Evolutionary conservation across 2,329 filamentous ascomycete genomes (phyloP).

Genomic region (Phyllosticta capitalensis): DNA sequence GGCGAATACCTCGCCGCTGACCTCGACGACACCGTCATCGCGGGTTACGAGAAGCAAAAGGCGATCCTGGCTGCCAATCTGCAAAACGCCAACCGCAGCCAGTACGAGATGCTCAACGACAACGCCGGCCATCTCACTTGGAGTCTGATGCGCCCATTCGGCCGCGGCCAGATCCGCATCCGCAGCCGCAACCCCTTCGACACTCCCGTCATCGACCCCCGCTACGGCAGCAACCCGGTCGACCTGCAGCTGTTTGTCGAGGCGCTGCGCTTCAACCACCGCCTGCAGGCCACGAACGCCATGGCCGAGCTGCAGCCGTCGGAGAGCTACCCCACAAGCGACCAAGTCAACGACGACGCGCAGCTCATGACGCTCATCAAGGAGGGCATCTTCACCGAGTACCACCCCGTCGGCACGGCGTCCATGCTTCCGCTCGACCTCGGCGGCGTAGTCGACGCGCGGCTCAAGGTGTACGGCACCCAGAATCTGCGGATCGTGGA

Average conservation of each 20-base stretch:
- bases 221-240: conserved; percentile 18
- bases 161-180: conserved; percentile 18
- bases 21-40: conserved; percentile 1
- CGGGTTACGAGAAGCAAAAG: conserved; percentile 8
- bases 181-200: conserved; percentile 8
- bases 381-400: conserved; percentile 16
- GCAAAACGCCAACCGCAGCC: conserved; percentile 1
- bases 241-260: conserved; percentile 18
- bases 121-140: conserved; percentile 6
- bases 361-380: conserved; percentile 16
- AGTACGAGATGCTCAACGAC: conserved; percentile 10
- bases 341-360: conserved; percentile 18
- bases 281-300: conserved; percentile 11
- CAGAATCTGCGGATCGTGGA: conserved; percentile 18
- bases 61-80: neutral
- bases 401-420: conserved; percentile 24
- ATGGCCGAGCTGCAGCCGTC: conserved; percentile 17
- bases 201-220: neutral
- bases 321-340: conserved; percentile 18
- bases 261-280: conserved; percentile 16
- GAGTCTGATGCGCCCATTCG: conserved; percentile 16
- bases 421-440: conserved; percentile 19
- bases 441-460: conserved; percentile 21
- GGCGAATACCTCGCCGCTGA: neutral
- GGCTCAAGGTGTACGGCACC: conserved; percentile 21